A percentile compares a stretch with the other conserved stretches of the same genome.
These are phyloP conservation scores for Pseudonitzschia multiseries DNA, from an alignment of 108 stramenopile species.

Conservation along the genomic window DNA sequence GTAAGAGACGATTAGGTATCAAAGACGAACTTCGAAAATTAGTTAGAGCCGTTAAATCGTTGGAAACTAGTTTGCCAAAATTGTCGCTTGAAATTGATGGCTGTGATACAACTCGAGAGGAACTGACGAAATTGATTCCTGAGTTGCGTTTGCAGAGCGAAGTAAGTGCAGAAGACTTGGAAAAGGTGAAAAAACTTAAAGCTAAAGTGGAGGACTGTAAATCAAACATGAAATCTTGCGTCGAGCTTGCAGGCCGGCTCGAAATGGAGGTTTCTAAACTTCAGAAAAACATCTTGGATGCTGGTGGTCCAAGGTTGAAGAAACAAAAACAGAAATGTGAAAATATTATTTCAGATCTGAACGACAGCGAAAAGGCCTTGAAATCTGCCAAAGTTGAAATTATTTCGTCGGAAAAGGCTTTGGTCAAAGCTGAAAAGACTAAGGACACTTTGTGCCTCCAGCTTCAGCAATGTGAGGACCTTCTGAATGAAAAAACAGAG, in stretches of 20 bases:
- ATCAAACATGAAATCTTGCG: constrained; percentile 73
- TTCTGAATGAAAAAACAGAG: constrained; percentile 54
- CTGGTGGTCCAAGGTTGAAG: constrained; percentile 88
- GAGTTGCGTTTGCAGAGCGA: constrained; percentile 68
- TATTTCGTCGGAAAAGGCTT: constrained; percentile 57
- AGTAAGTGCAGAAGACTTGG: constrained; percentile 64
- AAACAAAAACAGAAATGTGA: constrained; percentile 80
- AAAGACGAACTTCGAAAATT: constrained; percentile 67
- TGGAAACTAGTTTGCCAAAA: constrained; percentile 77
- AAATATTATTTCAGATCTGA: constrained; percentile 54
- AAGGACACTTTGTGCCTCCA: constrained; percentile 54
- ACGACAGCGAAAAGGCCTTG: constrained; percentile 63
- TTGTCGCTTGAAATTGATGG: constrained; percentile 79
- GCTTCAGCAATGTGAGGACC: constrained; percentile 41
- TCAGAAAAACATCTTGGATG: constrained; percentile 86
- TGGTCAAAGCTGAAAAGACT: constrained; percentile 60
- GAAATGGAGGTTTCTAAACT: constrained; percentile 79
- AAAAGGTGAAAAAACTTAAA: constrained; percentile 57
- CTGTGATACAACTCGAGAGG: constrained; percentile 79
- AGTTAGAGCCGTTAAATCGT: constrained; percentile 59
- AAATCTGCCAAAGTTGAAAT: constrained; percentile 78
- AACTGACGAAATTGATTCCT: constrained; percentile 79
- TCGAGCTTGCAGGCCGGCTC: constrained; percentile 57
- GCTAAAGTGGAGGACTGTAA: constrained; percentile 67
- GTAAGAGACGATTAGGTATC: constrained; percentile 56